Percentiles rank a stretch among this genome's conserved stretches.
Conservation (phyloP, 2,329 filamentous ascomycete species). For the Coleophoma cylindrospora region DNA sequence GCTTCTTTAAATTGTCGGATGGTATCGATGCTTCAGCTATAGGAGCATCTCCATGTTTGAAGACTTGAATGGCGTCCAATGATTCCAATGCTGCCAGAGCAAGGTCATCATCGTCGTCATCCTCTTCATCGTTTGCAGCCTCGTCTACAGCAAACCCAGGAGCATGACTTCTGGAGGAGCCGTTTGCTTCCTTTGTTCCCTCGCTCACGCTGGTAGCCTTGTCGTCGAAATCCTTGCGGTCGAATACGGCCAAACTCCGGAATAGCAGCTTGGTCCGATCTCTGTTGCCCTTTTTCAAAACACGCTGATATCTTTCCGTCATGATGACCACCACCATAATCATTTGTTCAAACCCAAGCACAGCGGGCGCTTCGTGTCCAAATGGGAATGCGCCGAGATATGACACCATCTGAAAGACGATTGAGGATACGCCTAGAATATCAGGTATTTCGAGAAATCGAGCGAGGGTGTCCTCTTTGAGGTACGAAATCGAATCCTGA, state of each 20-base stretch:
- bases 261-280: slow-evolving; percentile 63
- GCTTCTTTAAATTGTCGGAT: slow-evolving; percentile 65
- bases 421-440: slow-evolving; percentile 58
- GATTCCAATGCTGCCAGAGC: slow-evolving; percentile 65
- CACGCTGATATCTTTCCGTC: slow-evolving; percentile 63
- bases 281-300: slow-evolving; percentile 51
- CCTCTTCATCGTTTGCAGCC: slow-evolving; percentile 35
- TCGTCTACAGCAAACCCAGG: slow-evolving; percentile 36
- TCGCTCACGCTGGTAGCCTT: slow-evolving; percentile 1
- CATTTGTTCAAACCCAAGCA: slow-evolving; percentile 64
- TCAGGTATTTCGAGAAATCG: slow-evolving; percentile 72
- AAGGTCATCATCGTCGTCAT: slow-evolving; percentile 53
- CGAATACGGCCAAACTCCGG: slow-evolving; percentile 66
- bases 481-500: slow-evolving; percentile 56
- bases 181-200: slow-evolving; percentile 20
- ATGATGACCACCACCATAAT: slow-evolving; percentile 69
- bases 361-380: slow-evolving; percentile 62
- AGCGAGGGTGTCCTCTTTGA: slow-evolving; percentile 66
- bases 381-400: slow-evolving; percentile 73
- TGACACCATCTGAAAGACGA: slow-evolving; percentile 67
- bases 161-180: slow-evolving; percentile 11
- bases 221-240: slow-evolving; percentile 41
- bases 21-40: slow-evolving; percentile 66
- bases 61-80: slow-evolving; percentile 58
- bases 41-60: slow-evolving; percentile 45